Conservation (phyloP, 1,139 yeast genomes). For the Protomyces arabidopsidicola region DNA sequence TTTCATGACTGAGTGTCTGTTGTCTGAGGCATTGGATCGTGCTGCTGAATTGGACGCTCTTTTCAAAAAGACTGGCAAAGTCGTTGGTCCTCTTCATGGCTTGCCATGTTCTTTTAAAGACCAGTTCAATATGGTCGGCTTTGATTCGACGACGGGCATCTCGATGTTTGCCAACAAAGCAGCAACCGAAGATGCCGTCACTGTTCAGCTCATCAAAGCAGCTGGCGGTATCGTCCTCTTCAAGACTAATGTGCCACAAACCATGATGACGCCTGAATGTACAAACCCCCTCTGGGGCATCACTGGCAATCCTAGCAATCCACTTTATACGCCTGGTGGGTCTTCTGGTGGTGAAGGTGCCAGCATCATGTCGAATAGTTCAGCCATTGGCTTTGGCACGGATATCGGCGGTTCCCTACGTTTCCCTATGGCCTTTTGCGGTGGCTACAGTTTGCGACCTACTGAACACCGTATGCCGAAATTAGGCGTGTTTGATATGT, state of each 20-base stretch:
- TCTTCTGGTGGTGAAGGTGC: constrained; percentile 58
- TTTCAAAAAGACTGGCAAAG: constrained; percentile 48
- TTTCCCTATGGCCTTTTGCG: constrained; percentile 51
- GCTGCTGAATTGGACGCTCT: background rate
- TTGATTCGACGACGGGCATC: constrained; percentile 52
- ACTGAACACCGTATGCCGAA: constrained; percentile 46
- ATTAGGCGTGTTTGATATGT: constrained; percentile 8
- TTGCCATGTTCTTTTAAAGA: constrained; percentile 71
- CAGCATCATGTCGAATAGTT: constrained; percentile 46
- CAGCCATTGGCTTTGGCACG: constrained; percentile 48
- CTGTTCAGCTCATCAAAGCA: constrained; percentile 42
- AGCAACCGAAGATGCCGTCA: constrained; percentile 39
- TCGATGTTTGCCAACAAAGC: constrained; percentile 44
- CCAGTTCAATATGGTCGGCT: constrained; percentile 40
- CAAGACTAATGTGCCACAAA: constrained; percentile 55
- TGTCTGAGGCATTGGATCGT: background rate
- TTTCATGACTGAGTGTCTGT: constrained; percentile 1
- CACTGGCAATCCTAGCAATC: constrained; percentile 47
- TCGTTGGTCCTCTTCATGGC: constrained; percentile 55
- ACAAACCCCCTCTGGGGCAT: constrained; percentile 40
- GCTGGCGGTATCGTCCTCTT: constrained; percentile 63
- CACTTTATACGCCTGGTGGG: constrained; percentile 50
- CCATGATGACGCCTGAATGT: constrained; percentile 46
- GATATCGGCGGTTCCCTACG: constrained; percentile 60
- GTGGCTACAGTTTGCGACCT: constrained; percentile 38